phyloP scores from a whole-genome alignment of 2,329 filamentous ascomycete genomes.

The Raffaelea deltoideospora region DNA sequence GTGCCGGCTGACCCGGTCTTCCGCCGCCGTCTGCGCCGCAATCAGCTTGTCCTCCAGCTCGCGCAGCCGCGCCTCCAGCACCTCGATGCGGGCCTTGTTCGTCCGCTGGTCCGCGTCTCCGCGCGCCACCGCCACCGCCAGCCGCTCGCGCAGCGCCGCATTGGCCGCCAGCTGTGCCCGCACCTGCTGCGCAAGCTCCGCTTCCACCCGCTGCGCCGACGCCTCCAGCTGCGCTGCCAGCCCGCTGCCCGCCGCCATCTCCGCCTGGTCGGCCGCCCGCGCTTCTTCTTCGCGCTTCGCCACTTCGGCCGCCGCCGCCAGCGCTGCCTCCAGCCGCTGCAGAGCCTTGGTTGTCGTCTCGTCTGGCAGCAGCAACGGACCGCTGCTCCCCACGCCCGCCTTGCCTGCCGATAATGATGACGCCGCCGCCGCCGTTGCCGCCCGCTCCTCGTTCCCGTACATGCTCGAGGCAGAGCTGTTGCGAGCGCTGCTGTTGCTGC shows the following conservation, averaged over 20 bases:
- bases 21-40: conserved; percentile 68
- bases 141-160: conserved; percentile 55
- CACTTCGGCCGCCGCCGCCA: conserved; percentile 54
- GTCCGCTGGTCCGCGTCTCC: conserved; percentile 72
- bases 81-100: conserved; percentile 68
- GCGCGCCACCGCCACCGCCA: conserved; percentile 64
- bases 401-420: not conserved
- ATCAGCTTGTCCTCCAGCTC: conserved; percentile 72
- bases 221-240: conserved; percentile 56
- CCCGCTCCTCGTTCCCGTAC: conserved; percentile 28
- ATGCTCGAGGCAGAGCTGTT: conserved; percentile 50
- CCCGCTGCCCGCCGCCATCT: conserved; percentile 43
- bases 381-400: too few species aligned
- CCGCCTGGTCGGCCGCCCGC: conserved; percentile 37
- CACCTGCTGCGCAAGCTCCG: conserved; percentile 65
- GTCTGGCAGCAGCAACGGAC: conserved; percentile 27
- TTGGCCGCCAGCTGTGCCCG: conserved; percentile 70
- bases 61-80: conserved; percentile 68
- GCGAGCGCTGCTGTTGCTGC: not conserved
- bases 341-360: conserved; percentile 48
- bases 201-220: conserved; percentile 59
- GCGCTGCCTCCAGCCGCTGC: conserved; percentile 50
- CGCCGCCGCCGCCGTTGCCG: conserved; percentile 14
- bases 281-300: conserved; percentile 46
- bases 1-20: conserved; percentile 68